phyloP scores from a whole-genome alignment of 768 basidiomycete species.

The Mycena pura region DNA sequence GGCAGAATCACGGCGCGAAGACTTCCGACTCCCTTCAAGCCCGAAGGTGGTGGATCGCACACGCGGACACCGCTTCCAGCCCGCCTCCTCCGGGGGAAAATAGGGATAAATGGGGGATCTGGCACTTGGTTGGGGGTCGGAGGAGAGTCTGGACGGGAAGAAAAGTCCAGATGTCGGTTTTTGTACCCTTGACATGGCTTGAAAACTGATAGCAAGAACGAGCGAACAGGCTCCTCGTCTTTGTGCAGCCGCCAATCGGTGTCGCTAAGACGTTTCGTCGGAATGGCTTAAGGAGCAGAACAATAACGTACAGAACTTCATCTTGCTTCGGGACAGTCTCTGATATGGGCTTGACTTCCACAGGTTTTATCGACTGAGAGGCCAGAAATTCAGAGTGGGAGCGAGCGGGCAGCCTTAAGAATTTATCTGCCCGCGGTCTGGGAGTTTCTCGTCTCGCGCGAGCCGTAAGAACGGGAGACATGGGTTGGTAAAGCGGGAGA shows the following conservation, averaged over 20 bases:
- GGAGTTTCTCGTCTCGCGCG: constrained; percentile 57
- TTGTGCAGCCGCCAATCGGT: constrained; percentile 23
- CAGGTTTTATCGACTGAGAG: constrained; percentile 29
- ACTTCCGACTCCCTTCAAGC: constrained; percentile 30
- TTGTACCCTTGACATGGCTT: constrained; percentile 20
- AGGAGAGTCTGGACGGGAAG: constrained; percentile 36
- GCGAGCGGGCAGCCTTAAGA: constrained; percentile 34
- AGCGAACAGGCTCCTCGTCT: constrained; percentile 29
- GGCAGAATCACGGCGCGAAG: constrained; percentile 36
- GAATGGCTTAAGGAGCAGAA: constrained; percentile 22
- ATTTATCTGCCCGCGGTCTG: constrained; percentile 38
- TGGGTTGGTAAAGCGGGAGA: constrained; percentile 38
- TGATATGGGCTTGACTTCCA: constrained; percentile 38
- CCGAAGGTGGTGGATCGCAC: constrained; percentile 14
- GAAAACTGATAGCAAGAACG: constrained; percentile 26
- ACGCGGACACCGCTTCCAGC: constrained; percentile 25
- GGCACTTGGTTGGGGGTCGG: constrained; percentile 35
- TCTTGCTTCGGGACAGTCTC: constrained; percentile 41
- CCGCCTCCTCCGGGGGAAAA: constrained; percentile 48
- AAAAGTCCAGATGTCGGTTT: constrained; percentile 24
- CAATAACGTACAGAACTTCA: constrained; percentile 48
- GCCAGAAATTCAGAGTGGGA: constrained; percentile 30
- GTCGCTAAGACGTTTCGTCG: constrained; percentile 2
- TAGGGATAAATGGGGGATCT: constrained; percentile 30
- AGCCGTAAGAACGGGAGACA: constrained; percentile 54